These are phyloP conservation scores for Melampsora larici-populina DNA, from an alignment of 1,284 basidiomycete species.

Conservation along the genomic window DNA sequence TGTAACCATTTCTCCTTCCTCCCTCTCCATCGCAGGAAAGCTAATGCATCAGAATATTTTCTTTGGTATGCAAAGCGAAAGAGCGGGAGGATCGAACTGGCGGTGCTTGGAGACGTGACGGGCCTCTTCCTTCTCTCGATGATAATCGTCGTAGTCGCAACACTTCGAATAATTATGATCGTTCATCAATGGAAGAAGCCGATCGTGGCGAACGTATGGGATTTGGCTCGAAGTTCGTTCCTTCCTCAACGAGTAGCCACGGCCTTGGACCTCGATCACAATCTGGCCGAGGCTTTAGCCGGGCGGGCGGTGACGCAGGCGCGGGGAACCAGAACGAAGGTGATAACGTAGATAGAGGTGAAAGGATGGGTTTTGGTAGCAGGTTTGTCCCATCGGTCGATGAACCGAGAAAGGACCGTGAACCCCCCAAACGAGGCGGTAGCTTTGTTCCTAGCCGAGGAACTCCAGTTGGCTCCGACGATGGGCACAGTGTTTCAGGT, in stretches of 20 bases:
- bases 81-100: slow-evolving; percentile 41
- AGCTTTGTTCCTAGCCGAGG: slow-evolving; percentile 25
- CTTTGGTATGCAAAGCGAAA: slow-evolving; percentile 14
- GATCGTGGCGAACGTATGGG: slow-evolving; percentile 41
- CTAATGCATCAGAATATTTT: background rate
- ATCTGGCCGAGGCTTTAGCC: slow-evolving; percentile 30
- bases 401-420: slow-evolving; percentile 28
- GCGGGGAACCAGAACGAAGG: slow-evolving; percentile 6
- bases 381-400: slow-evolving; percentile 35
- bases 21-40: background rate
- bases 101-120: slow-evolving; percentile 39
- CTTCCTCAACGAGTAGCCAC: slow-evolving; percentile 10
- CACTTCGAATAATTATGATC: slow-evolving; percentile 20
- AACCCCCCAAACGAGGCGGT: slow-evolving; percentile 24
- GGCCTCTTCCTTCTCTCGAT: slow-evolving; percentile 33
- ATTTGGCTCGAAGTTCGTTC: slow-evolving; percentile 40
- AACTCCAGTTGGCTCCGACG: slow-evolving; percentile 29
- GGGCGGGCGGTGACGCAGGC: background rate
- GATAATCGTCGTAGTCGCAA: slow-evolving; percentile 32
- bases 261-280: slow-evolving; percentile 13
- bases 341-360: slow-evolving; percentile 30
- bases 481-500: slow-evolving; percentile 32
- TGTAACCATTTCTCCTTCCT: slow-evolving; percentile 54
- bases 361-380: slow-evolving; percentile 35
- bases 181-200: slow-evolving; percentile 21